A percentile compares a stretch with the other conserved stretches of the same genome.
phyloP scores from a whole-genome alignment of 225 moss, liverwort and hornwort species.

The Polytrichum formosum region DNA sequence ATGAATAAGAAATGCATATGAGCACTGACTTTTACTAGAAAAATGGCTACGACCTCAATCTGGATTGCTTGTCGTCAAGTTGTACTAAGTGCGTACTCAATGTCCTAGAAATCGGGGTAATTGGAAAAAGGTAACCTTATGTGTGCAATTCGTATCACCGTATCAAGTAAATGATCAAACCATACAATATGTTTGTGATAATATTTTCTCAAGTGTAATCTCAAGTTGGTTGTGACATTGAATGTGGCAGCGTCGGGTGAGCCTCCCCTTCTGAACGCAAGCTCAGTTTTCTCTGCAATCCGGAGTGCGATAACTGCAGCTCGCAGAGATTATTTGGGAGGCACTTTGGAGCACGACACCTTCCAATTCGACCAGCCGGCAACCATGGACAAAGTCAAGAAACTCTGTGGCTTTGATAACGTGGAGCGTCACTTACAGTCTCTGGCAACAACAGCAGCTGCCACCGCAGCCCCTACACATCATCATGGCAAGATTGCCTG shows the following conservation, averaged over 20 bases:
- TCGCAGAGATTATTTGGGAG: conserved; percentile 22
- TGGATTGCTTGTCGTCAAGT: no score
- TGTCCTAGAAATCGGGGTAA: no score
- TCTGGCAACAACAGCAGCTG: no score
- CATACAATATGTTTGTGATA: not conserved
- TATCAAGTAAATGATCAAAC: not conserved
- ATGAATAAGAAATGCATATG: no score
- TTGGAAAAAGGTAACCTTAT: not conserved
- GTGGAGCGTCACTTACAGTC: conserved; percentile 45
- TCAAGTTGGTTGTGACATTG: not conserved
- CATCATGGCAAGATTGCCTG: no score
- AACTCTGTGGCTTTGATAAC: conserved; percentile 38
- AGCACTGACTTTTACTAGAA: no score
- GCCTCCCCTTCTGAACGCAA: conserved; percentile 45
- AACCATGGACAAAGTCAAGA: conserved; percentile 45
- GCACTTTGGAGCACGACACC: not conserved
- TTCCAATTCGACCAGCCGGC: conserved; percentile 40
- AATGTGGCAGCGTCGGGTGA: conserved; percentile 50
- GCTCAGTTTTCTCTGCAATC: conserved; percentile 46
- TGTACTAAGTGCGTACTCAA: no score
- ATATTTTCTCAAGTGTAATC: not conserved
- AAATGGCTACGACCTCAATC: no score
- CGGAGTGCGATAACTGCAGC: conserved; percentile 48
- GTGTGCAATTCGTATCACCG: not conserved
- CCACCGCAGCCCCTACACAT: no score